Evolutionary conservation across 1,284 basidiomycete species (phyloP).

Genomic region (Porogramme epimiltina): DNA sequence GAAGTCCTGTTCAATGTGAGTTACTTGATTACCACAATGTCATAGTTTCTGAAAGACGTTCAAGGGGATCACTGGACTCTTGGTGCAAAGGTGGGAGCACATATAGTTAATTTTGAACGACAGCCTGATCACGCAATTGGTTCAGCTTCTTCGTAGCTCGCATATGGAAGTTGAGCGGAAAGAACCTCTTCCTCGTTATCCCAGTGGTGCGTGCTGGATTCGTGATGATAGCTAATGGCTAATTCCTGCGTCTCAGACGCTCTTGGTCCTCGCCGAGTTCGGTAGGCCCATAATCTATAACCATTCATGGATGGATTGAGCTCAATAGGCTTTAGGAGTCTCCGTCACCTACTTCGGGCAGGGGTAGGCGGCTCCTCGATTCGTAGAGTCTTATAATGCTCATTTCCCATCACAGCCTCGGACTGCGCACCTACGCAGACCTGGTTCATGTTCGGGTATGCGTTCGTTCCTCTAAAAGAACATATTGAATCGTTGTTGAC

Average conservation of each 20-base stretch:
- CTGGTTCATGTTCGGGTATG: conserved; percentile 34
- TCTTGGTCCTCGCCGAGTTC: conserved; percentile 52
- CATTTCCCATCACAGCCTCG: conserved; percentile 8
- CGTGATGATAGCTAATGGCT: no score
- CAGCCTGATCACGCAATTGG: not conserved
- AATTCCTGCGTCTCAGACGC: conserved; percentile 30
- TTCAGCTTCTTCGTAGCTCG: conserved; percentile 51
- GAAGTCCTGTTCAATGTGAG: conserved; percentile 57
- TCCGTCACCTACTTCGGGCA: conserved; percentile 17
- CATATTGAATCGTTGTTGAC: no score
- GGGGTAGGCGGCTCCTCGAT: conserved; percentile 12
- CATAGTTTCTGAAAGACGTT: not conserved
- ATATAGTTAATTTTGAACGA: not conserved
- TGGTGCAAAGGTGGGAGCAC: conserved; percentile 49
- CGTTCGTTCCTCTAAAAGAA: no score
- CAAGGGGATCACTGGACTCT: conserved; percentile 52
- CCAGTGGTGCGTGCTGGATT: conserved; percentile 43
- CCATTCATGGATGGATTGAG: not conserved
- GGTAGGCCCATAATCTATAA: conserved; percentile 36
- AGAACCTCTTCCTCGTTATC: conserved; percentile 41
- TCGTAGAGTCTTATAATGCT: not conserved
- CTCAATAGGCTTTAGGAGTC: not conserved
- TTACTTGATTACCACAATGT: not conserved
- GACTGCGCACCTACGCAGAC: conserved; percentile 42
- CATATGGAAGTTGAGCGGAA: conserved; percentile 57